These are phyloP conservation scores for Hyaloperonospora brassicae DNA, from an alignment of 352 stramenopile genomes.

Conservation along the genomic window DNA sequence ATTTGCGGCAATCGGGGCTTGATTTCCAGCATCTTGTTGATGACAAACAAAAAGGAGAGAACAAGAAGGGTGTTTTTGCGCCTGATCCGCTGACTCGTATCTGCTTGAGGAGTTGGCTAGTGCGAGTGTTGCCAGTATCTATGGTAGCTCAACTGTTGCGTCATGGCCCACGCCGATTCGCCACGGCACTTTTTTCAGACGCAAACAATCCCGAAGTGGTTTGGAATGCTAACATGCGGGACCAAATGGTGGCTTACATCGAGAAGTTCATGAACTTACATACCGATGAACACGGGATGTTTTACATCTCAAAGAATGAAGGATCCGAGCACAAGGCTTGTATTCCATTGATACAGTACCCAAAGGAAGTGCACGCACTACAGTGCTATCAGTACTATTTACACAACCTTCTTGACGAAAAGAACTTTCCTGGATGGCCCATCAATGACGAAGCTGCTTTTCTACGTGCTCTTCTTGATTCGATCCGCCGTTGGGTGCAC, in stretches of 20 bases:
- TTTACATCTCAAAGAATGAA: conserved; percentile 63
- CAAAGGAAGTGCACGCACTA: conserved; percentile 73
- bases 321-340: conserved; percentile 68
- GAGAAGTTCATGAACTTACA: conserved; percentile 82
- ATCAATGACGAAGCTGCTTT: conserved; percentile 81
- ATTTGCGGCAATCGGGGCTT: conserved; percentile 68
- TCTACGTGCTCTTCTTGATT: conserved; percentile 61
- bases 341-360: conserved; percentile 75
- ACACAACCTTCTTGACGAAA: conserved; percentile 79
- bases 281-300: conserved; percentile 56
- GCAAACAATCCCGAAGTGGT: conserved; percentile 83
- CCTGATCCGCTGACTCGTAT: conserved; percentile 76
- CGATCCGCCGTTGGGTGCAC: conserved; percentile 70
- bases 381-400: conserved; percentile 87
- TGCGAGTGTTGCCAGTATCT: conserved; percentile 72
- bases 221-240: conserved; percentile 79
- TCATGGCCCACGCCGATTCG: conserved; percentile 67
- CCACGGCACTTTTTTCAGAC: conserved; percentile 70
- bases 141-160: conserved; percentile 81
- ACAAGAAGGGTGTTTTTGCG: conserved; percentile 76
- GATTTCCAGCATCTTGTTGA: conserved; percentile 51
- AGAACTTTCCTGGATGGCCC: conserved; percentile 81
- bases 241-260: conserved; percentile 81
- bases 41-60: conserved; percentile 68
- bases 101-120: conserved; percentile 78